Evolutionary conservation across 163 green algal species (phyloP).

Genomic region (Scenedesmus sp.): DNA sequence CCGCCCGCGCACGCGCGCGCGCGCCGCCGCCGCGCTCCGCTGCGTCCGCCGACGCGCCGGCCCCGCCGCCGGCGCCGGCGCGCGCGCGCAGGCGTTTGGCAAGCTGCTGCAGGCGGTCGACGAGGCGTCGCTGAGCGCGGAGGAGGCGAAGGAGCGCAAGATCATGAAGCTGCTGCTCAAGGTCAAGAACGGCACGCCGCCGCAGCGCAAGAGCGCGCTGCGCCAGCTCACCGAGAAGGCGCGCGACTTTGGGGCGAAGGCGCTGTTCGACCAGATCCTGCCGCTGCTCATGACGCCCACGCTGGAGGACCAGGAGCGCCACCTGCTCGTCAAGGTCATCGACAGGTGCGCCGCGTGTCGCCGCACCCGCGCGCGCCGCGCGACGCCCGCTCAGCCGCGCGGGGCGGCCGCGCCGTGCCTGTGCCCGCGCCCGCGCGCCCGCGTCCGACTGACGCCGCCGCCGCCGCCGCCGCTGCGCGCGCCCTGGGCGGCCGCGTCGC

Average conservation of each 20-base stretch:
- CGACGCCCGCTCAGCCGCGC: no score
- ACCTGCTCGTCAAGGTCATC: slow-evolving; percentile 97
- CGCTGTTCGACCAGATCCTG: slow-evolving; percentile 99
- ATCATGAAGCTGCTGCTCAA: slow-evolving; percentile 99
- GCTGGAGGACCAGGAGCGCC: slow-evolving; percentile 65
- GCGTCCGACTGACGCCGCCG: no score
- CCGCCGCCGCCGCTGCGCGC: no score
- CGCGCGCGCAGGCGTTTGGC: slow-evolving; percentile 84
- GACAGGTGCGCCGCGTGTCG: slow-evolving; percentile 41
- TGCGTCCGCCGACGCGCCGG: no score
- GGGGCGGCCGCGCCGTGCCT: no score
- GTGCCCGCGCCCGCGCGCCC: no score
- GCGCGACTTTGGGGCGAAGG: slow-evolving; percentile 93
- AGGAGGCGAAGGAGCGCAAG: slow-evolving; percentile 97
- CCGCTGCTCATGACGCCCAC: slow-evolving; percentile 95
- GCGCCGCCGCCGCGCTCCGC: no score
- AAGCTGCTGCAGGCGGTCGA: slow-evolving; percentile 94
- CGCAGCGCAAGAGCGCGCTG: slow-evolving; percentile 96
- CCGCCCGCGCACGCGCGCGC: no score
- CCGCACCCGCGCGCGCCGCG: not conserved
- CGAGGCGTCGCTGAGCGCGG: slow-evolving; percentile 87
- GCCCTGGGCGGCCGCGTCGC: not conserved
- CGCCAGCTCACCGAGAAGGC: slow-evolving; percentile 98
- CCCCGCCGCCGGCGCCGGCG: no score
- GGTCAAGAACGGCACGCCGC: slow-evolving; percentile 99